Evolutionary conservation across 2,329 filamentous ascomycete species (phyloP), one percentile per base, ranked within the genome.

Genomic region (Chrysoporthe deuterocubensis): DNA sequence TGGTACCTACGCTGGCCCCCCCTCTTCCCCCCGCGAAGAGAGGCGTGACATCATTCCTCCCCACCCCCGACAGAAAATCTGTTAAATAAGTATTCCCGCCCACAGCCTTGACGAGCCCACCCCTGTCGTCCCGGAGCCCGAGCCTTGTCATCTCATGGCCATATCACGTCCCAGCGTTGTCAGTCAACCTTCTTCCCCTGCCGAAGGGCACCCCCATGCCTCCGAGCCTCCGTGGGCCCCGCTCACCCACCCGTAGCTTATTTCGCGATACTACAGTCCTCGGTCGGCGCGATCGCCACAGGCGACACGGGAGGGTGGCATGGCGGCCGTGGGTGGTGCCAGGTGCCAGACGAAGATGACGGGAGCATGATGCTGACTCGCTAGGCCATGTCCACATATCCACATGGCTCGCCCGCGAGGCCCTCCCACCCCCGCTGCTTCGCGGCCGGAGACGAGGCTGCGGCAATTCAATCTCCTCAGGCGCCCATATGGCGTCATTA

Each of bases 311-410:
- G 32, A 57, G 54, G 16, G 9, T 26, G 26, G 26, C 26, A 26
- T 26, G 26, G 26, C 26, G 26, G 26, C 26, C 26, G 26, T 26
- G 26, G 26, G 26, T 46, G 13, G 44, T 46, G 44, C 44, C 44
- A 46, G 14, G 32, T 18, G 54, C 54, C 32, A 57, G 34, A 26
- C 26, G 26, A 57, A 57, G 32, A 57, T 57, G 54, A 57, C 54
- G n/a, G 54, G 54, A 37, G 54, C 54, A 40, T 40, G 32, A 32
- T n/a, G 7, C 34, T 57, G 54, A 57, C 54, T 57, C 54, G 54
- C 26, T 57, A 54, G 50, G 14, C 26, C 32, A 34, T 54, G 50
- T 26, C 50, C 26, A 34, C 50, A 54, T 21, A 54, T 34, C 50
- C 50, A 54, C 50, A 16, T 54, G 50, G 50, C 26, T 21, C 50